Evolutionary conservation across 768 basidiomycete species (phyloP), one percentile per base, ranked within the genome.

Genomic region (Kwoniella botswanensis): DNA sequence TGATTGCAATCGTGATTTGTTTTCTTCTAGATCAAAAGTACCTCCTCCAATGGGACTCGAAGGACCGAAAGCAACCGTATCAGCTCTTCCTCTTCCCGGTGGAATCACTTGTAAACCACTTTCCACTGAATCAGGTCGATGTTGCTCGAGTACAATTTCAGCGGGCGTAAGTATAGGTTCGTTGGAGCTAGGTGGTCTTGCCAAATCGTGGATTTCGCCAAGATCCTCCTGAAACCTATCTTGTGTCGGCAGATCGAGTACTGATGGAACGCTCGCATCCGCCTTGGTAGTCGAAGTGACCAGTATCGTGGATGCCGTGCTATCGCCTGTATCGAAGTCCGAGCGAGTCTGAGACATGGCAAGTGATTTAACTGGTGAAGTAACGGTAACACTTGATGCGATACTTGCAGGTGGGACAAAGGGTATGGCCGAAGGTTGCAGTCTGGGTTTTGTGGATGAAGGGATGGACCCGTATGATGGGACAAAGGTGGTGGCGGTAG

Each of bases 31-130:
- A 35, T 35, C 17, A 59, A 22, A 10, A 59, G 2, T 6, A 13
- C 22, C 24, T 13, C 3, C n/a, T 11, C 54, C 57, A 12, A 59
- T 59, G 1, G 57, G 57, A 35, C 15, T 46, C 35, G 55, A 26
- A 9, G 65, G 65, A 22, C 65, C 65, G 43, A 66, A 66, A 10
- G 65, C 65, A 21, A 66, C 65, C 3, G 65, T 66, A 35, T 66
- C 55, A 3, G 65, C 55, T 43, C 65, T 54, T 6, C 43, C 55
- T 66, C 65, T 56, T 7, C 61, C 55, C 24, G 55, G 35, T 54
- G 53, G 29, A 12, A 58, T 10, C 9, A 57, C 54, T 58, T 22
- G 53, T 15, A 43, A n/a, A 9, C 42, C 35, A 15, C 41, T 55
- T 4, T 42, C 17, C 0, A 12, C 46, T 13, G 29, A n/a, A 18